Evolutionary conservation across 169 alveolate genomes (phyloP), one percentile per base, ranked within the genome.

Genomic region (Plasmodium vivax): DNA sequence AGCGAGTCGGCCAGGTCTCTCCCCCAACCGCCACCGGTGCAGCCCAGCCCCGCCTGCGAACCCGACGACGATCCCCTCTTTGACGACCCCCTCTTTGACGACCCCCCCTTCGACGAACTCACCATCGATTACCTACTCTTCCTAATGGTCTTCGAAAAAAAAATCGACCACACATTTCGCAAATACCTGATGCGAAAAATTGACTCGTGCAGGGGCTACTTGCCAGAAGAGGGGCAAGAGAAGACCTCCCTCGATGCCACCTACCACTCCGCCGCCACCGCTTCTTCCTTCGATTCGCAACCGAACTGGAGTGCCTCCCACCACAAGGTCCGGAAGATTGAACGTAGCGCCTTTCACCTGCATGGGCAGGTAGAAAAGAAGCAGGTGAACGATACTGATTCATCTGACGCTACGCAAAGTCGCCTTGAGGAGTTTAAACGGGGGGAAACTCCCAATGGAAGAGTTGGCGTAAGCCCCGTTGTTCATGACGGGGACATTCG

Each of bases 111-210:
- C 12, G 94, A 90, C 83, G 94, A 90, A 36, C n/a, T 79, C 47
- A 90, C 91, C 6, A 51, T 90, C 23, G 94, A 90, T 81, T 90
- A 90, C 73, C 83, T 90, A 19, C 43, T 90, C 7, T 90, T 90
- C 32, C 41, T 90, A 43, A 90, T 90, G 94, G 19, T 90, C 54
- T 90, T 90, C 74, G 94, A 90, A 90, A 90, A 90, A 32, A 90
- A 90, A 62, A 62, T 90, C 0, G 94, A 90, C 19, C 6, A 54
- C 16, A 74, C 38, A 3, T 90, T 90, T 81, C 83, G 68, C 30
- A 90, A 90, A 38, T 90, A 41, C 56, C 56, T 90, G 23, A 19
- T 90, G 19, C 43, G 23, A 6, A 80, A 81, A 47, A 81, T 90
- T 58, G 51, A 90, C 12, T 16, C 41, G 10, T 71, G 94, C 32